These are phyloP conservation scores for Hymenoscyphus salicellus DNA, from an alignment of 2,329 filamentous ascomycete species.

Conservation along the genomic window DNA sequence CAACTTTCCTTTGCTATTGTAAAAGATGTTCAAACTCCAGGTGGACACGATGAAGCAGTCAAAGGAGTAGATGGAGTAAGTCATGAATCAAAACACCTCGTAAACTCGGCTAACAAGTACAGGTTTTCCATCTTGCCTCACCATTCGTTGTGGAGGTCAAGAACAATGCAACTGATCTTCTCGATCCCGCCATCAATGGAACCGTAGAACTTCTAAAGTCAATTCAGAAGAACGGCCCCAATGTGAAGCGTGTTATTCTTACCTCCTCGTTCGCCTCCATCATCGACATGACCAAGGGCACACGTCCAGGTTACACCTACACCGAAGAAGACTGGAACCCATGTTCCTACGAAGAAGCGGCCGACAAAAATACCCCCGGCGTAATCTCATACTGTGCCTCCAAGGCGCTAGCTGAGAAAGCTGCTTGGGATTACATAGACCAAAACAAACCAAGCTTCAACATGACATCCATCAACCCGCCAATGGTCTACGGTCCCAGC, in stretches of 20 bases:
- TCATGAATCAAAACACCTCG: background rate
- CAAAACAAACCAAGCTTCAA: constrained; percentile 53
- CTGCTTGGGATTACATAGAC: constrained; percentile 60
- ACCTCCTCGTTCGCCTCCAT: constrained; percentile 65
- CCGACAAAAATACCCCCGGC: constrained; percentile 13
- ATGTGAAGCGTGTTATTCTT: constrained; percentile 43
- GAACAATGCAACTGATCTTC: constrained; percentile 39
- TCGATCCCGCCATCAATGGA: constrained; percentile 53
- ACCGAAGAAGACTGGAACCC: constrained; percentile 54
- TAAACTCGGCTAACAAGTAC: background rate
- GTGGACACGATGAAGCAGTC: constrained; percentile 60
- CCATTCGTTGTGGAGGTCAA: constrained; percentile 41
- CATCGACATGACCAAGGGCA: constrained; percentile 50
- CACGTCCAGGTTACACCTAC: constrained; percentile 46
- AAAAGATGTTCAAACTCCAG: constrained; percentile 65
- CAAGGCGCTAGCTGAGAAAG: constrained; percentile 64
- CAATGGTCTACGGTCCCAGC: constrained; percentile 60
- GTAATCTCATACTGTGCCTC: constrained; percentile 33
- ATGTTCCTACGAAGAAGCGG: constrained; percentile 45
- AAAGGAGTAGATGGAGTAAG: constrained; percentile 63
- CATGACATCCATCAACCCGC: constrained; percentile 58
- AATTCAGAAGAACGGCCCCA: constrained; percentile 40
- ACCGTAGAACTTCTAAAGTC: constrained; percentile 49
- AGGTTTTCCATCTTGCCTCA: constrained; percentile 66
- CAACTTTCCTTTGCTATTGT: constrained; percentile 51